Conservation (phyloP, 805 yeast species). For the Citeromyces matritensis region DNA sequence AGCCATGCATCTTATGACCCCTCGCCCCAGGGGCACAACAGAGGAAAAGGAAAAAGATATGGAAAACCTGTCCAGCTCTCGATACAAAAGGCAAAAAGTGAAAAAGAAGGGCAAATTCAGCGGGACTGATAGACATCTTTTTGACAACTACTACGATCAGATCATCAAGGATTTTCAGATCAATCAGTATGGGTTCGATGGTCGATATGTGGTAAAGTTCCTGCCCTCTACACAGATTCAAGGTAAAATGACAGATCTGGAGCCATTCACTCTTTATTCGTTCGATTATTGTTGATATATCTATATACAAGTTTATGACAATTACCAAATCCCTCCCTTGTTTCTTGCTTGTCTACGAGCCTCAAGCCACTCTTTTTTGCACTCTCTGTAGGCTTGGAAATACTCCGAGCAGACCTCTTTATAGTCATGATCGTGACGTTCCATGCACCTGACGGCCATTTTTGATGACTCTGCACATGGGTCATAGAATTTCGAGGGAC, state of each 20-base stretch:
- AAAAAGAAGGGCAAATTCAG: too few species aligned
- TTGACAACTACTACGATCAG: too few species aligned
- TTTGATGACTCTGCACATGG: constrained; percentile 86
- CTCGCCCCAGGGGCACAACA: too few species aligned
- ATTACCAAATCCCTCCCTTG: background rate
- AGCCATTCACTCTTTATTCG: too few species aligned
- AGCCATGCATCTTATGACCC: too few species aligned
- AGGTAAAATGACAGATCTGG: constrained; percentile 4
- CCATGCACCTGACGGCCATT: constrained; percentile 78
- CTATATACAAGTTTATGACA: constrained; percentile 11
- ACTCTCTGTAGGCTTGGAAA: constrained; percentile 87
- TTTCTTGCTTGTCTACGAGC: background rate
- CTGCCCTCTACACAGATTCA: constrained; percentile 5
- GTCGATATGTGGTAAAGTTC: constrained; percentile 4
- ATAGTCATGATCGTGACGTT: constrained; percentile 58
- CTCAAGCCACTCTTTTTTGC: constrained; percentile 61
- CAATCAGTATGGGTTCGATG: constrained; percentile 1
- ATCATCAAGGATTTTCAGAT: constrained; percentile 1
- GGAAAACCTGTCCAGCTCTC: too few species aligned
- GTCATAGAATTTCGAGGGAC: constrained; percentile 74
- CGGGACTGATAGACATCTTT: too few species aligned
- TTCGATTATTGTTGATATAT: constrained; percentile 11
- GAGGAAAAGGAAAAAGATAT: too few species aligned
- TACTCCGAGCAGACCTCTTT: constrained; percentile 58
- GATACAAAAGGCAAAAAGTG: too few species aligned